Evolutionary conservation across 257 asterid genomes (phyloP), one percentile per base, ranked within the genome.

Genomic region (Fraxinus anomala): DNA sequence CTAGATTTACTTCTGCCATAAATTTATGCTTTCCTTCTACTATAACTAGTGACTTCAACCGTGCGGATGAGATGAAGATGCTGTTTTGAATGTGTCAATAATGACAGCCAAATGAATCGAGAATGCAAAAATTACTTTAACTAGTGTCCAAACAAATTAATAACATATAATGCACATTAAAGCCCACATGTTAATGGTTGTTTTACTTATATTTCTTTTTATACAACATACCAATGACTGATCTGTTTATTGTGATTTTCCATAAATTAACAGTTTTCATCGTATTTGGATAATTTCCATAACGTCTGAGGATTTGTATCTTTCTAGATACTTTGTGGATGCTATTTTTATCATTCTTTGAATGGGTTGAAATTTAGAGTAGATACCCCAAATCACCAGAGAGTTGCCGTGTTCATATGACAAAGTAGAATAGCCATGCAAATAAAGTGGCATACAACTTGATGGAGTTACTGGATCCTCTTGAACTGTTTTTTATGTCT

Each of bases 21-120:
- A 47, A 36, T 68, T 24, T 16, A 42, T 31, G 77, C 44, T 44
- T 47, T 34, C 69, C 34, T 2, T 59, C 67, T 59, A 21, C 67
- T 21, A n/a, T 21, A 71, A 71, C 73, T 37, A 0, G 51, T 42
- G 51, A 11, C 51, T 42, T 42, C 17, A 3, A 42, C 4, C 17
- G 40, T n/a, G 80, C 73, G 31, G 13, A 40, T 59, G 65, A 76
- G 80, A 73, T 74, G 36, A 80, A 33, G 23, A 73, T 40, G 21
- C 49, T 59, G 11, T 59, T 23, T 8, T 59, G 30, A 59, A n/a
- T 59, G 26, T 59, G 67, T 42, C 16, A 12, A 42, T 42, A 42
- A 42, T 42, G 51, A 16, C 51, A 59, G 67, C 31, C 67, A 59
- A 59, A 8, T 59, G 67, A 59, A 21, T 59, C 1, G 67, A 59